phyloP scores from a whole-genome alignment of 129 eudicot species.

The Ambrosia artemisiifolia region DNA sequence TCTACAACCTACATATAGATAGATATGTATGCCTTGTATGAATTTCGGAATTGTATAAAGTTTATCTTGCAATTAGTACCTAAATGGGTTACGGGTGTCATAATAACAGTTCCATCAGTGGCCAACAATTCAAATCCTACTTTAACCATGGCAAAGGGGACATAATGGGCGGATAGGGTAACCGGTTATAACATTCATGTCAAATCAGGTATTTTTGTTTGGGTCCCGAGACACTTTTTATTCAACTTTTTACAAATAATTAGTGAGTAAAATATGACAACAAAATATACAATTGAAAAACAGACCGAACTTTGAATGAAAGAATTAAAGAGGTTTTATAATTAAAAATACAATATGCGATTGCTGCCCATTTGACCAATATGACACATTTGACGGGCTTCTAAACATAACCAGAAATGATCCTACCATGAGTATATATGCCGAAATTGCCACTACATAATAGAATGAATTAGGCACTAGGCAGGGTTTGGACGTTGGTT shows the following conservation, averaged over 20 bases:
- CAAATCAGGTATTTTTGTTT: too few relatives aligned
- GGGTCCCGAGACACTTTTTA: neutral
- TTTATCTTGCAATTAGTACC: neutral
- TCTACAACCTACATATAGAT: constrained; percentile 40
- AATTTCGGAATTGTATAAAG: neutral
- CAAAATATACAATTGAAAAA: neutral
- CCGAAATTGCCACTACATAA: neutral
- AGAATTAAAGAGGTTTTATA: neutral
- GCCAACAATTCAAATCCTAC: neutral
- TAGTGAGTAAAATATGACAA: neutral
- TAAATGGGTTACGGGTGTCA: neutral
- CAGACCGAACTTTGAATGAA: neutral
- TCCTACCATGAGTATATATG: neutral
- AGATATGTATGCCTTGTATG: neutral
- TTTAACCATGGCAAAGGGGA: neutral
- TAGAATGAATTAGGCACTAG: neutral
- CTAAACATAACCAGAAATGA: neutral
- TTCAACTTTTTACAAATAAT: neutral
- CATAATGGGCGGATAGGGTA: neutral
- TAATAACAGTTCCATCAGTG: neutral
- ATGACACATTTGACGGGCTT: neutral
- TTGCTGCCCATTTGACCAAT: neutral
- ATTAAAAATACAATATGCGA: neutral
- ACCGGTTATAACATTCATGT: too few relatives aligned
- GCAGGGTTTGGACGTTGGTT: too few relatives aligned